Base-by-base conservation (phyloP, 2,329 filamentous ascomycete species). In the Fusarium dlaminii region DNA sequence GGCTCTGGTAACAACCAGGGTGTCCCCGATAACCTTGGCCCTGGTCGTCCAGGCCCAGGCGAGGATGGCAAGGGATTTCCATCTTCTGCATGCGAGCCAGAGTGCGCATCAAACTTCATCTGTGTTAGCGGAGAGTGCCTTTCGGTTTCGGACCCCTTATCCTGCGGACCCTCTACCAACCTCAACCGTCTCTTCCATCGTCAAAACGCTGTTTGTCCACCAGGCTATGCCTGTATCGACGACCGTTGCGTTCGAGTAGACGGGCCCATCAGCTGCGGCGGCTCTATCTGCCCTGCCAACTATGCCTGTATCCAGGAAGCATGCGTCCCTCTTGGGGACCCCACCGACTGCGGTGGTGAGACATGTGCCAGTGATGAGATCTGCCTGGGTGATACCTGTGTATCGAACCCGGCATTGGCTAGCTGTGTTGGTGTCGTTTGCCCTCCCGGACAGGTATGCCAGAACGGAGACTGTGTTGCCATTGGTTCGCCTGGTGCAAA, bases 351-450 rank as follows among this genome's bases (percentile, higher is more conserved):
- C 24, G 73, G 62, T 18, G 55, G 55, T 3, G 37, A 58, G n/a
- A 13, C n/a, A 13, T 77, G 74, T 8, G 17, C 24, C 9, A 48
- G n/a, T 9, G 49, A 49, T 13, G 56, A 74, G 22, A 49, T 72
- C 17, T 77, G 75, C 18, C 5, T 77, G 11, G 52, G 62, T 4
- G 39, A 66, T 14, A 54, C 48, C 9, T 77, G 75, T 27, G 69
- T 58, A 8, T 29, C 69, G 0, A 65, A 43, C 5, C 32, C 65
- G 1, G 39, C 17, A 3, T 30, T 73, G 12, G 51, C 51, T 2
- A 67, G 56, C 24, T 73, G 70, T 8, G 7, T n/a, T 13, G 37
- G 30, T 6, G 48, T 62, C 18, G 8, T 49, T 3, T 70, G 70
- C 11, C 29, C 37, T 20, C 8, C 10, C 4, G 70, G 61, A 4